phyloP scores from a whole-genome alignment of 225 moss, liverwort and hornwort species.

The Ulota crispa region DNA sequence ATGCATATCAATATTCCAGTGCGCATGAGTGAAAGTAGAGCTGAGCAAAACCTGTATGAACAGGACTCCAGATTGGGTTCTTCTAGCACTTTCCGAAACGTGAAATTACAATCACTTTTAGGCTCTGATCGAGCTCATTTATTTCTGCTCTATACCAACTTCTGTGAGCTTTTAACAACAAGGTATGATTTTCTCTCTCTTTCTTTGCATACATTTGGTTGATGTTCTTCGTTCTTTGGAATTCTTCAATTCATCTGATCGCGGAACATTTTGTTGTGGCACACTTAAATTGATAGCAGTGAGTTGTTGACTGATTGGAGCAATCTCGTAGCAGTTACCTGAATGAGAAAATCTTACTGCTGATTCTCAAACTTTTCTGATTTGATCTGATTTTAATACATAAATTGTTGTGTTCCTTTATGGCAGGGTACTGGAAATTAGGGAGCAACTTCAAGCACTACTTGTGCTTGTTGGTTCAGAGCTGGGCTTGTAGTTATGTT shows the following conservation, averaged over 20 bases:
- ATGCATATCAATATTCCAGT: conserved; percentile 33
- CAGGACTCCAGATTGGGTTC: conserved; percentile 26
- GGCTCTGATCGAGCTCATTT: conserved; percentile 54
- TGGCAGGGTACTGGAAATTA: conserved; percentile 42
- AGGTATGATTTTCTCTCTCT: conserved; percentile 37
- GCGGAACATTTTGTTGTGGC: not conserved
- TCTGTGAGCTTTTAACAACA: conserved; percentile 59
- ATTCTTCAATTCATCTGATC: not conserved
- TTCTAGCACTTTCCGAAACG: conserved; percentile 18
- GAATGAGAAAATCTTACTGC: not conserved
- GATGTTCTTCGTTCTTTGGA: not conserved
- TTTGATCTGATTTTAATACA: conserved; percentile 14
- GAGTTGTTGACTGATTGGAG: conserved; percentile 4
- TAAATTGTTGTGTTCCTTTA: not conserved
- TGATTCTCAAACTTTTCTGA: not conserved
- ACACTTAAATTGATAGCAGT: not conserved
- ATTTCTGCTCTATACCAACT: conserved; percentile 50
- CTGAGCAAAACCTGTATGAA: conserved; percentile 25
- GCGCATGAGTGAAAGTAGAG: conserved; percentile 29
- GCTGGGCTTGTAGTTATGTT: conserved; percentile 46
- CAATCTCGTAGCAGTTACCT: not conserved
- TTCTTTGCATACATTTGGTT: not conserved
- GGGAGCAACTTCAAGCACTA: conserved; percentile 47
- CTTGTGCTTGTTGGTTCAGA: conserved; percentile 55
- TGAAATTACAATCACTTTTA: conserved; percentile 30